Evolutionary conservation across 345 rosid genomes (phyloP).

Genomic region (Ailanthus altissimus): DNA sequence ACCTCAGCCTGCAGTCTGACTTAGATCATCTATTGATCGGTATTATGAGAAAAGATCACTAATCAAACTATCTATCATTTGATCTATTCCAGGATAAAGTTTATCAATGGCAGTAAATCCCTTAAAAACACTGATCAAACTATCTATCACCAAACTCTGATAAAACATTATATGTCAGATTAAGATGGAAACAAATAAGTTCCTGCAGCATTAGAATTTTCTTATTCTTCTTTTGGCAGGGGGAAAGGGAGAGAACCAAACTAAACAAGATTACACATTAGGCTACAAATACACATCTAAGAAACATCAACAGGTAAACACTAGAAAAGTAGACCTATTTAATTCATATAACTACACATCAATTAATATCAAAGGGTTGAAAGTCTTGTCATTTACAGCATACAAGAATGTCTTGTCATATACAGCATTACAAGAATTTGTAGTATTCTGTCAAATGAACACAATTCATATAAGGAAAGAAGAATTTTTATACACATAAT

Average conservation of each 20-base stretch:
- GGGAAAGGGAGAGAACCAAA: neutral
- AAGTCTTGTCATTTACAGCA: too few species aligned
- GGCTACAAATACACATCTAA: neutral
- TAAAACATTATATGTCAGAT: neutral
- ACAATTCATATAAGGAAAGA: neutral
- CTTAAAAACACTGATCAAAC: neutral
- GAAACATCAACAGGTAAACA: neutral
- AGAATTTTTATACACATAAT: neutral
- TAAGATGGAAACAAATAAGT: neutral
- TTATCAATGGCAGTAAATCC: neutral
- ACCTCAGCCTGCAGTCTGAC: neutral
- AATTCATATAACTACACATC: neutral
- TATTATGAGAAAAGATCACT: neutral
- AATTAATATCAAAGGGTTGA: neutral
- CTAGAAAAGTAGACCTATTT: neutral
- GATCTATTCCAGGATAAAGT: neutral
- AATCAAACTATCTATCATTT: neutral
- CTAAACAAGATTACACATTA: neutral
- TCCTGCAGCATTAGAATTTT: neutral
- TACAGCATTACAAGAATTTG: neutral
- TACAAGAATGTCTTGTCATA: too few species aligned
- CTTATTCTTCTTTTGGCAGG: neutral
- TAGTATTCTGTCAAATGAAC: neutral
- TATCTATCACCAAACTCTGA: neutral
- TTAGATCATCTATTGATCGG: neutral